Conservation (phyloP, 1,139 yeast species). For the Kazachstania sp. region DNA sequence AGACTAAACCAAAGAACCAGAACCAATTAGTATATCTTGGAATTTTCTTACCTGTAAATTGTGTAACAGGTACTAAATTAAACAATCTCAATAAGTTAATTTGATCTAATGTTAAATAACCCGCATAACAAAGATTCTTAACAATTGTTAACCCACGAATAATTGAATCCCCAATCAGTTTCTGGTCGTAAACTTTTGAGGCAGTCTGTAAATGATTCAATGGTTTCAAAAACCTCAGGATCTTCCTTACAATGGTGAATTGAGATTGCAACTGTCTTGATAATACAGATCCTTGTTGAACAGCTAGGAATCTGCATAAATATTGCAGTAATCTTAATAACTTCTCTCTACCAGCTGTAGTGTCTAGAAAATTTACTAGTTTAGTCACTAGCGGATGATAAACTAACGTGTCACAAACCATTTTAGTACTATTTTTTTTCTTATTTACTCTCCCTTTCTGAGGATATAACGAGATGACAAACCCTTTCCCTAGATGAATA, state of each 20-base stretch:
- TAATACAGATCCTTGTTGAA: conserved; percentile 41
- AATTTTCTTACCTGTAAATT: conserved; percentile 31
- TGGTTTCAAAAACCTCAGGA: conserved; percentile 80
- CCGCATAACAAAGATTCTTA: conserved; percentile 66
- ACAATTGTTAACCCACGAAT: conserved; percentile 42
- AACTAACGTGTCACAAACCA: conserved; percentile 60
- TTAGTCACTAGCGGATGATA: conserved; percentile 70
- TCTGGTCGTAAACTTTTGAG: conserved; percentile 59
- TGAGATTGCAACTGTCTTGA: conserved; percentile 53
- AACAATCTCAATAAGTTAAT: conserved; percentile 55
- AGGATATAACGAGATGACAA: no score
- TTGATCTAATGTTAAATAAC: conserved; percentile 68
- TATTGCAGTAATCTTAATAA: conserved; percentile 74
- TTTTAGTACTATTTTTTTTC: conserved; percentile 15
- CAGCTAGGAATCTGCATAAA: conserved; percentile 61
- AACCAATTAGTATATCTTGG: conserved; percentile 46
- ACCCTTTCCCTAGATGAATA: no score
- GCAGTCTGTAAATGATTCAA: conserved; percentile 66
- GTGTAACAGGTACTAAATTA: conserved; percentile 28
- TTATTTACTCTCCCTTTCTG: no score
- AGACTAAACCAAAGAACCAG: conserved; percentile 70
- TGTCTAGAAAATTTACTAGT: conserved; percentile 55
- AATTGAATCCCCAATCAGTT: conserved; percentile 48
- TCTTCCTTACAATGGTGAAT: conserved; percentile 56
- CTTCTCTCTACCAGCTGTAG: conserved; percentile 72